Evolutionary conservation across 139 green algal genomes (phyloP).

Genomic region (Picochlorum sp.): DNA sequence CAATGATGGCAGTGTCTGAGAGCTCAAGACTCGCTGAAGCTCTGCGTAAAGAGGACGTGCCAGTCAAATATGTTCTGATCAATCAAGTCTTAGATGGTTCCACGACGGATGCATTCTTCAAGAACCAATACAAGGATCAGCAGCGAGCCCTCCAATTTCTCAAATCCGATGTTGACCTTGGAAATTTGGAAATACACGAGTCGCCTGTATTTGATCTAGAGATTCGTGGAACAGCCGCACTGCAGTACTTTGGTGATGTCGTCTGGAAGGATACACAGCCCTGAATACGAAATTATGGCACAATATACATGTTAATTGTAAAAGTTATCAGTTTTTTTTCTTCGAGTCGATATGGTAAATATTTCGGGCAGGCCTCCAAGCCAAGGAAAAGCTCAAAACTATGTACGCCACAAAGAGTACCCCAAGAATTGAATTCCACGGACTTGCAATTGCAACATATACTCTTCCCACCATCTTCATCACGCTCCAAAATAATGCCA

Average conservation of each 20-base stretch:
- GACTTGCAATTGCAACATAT: not conserved
- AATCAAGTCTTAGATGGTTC: conserved; percentile 75
- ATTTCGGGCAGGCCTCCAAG: conserved; percentile 3
- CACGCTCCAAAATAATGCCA: not conserved
- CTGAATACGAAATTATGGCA: not conserved
- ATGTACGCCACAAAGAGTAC: not conserved
- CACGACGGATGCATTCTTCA: conserved; percentile 53
- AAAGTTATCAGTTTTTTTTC: not conserved
- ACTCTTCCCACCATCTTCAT: not conserved
- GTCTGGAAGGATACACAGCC: conserved; percentile 65
- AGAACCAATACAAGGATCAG: conserved; percentile 69
- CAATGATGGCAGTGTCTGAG: conserved; percentile 89
- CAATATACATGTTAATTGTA: not conserved
- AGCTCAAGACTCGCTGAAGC: conserved; percentile 61
- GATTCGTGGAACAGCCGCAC: conserved; percentile 78
- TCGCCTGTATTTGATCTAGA: conserved; percentile 93
- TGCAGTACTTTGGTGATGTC: conserved; percentile 86
- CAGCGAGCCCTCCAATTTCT: conserved; percentile 68
- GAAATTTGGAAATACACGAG: conserved; percentile 49
- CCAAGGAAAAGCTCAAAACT: conserved; percentile 4
- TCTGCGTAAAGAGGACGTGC: conserved; percentile 61
- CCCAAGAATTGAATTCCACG: not conserved
- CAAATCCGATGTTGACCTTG: conserved; percentile 56
- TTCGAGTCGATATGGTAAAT: not conserved
- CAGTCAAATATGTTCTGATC: conserved; percentile 75